Evolutionary conservation across 2,329 filamentous ascomycete genomes (phyloP), one percentile per base, ranked within the genome.

Genomic region (Botrytis elliptica): DNA sequence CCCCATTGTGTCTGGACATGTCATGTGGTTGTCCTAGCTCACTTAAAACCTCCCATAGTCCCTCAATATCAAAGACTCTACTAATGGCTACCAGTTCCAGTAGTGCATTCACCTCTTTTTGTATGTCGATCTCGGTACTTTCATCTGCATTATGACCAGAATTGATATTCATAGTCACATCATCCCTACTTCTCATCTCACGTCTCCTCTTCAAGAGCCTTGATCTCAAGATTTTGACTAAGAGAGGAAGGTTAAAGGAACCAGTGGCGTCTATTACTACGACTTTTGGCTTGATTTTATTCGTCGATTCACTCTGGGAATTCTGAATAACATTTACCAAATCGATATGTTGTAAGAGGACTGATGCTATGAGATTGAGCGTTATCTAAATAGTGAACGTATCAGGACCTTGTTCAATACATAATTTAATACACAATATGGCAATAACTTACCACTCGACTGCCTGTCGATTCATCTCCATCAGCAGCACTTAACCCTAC

Each of bases 41-140:
- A 2, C 79, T 81, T 49, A 91, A 77, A 1, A 88, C 88, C 78
- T 90, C 88, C 84, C 84, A 86, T 29, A 91, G 77, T 0, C 89
- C 89, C 64, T 89, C 85, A 18, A 89, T 76, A 74, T 90, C 88
- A 76, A 91, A 91, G 1, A 90, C 85, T 38, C 86, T 83, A 38
- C 87, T 87, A 42, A 91, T 83, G 46, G 85, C 84, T 6, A 90
- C 85, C 64, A 83, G 82, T 64, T 87, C 85, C 5, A 91, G 81
- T 67, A n/a, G 75, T 71, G 4, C 69, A 67, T 57, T 77, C 75
- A 80, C 75, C 3, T 75, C 55, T 10, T 73, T 70, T 52, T 78
- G 73, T 22, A 77, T 70, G 3, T 67, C 64, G 3, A 63, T 63
- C 6, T 66, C 73, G 5, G 49, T 36, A 3, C 20, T 52, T 40